Percentiles rank a stretch among this genome's conserved stretches.
phyloP scores from a whole-genome alignment of 2,329 filamentous ascomycete genomes.

The Botrytis paeoniae region DNA sequence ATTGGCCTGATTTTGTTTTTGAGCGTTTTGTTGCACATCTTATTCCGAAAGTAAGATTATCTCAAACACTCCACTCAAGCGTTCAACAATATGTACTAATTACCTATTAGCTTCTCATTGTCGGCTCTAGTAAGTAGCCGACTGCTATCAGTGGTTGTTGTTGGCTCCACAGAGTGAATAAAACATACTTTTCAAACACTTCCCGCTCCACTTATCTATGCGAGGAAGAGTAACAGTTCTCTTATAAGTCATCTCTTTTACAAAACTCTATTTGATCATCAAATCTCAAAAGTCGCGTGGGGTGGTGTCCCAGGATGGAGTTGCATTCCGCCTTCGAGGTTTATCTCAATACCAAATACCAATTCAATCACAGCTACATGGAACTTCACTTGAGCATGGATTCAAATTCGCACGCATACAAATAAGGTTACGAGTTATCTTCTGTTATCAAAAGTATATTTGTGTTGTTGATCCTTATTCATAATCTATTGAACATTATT shows the following conservation, averaged over 20 bases:
- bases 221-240: neutral
- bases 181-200: neutral
- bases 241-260: neutral
- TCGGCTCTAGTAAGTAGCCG: too few species aligned
- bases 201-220: neutral
- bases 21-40: slow-evolving; percentile 2
- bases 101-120: too few species aligned
- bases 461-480: neutral
- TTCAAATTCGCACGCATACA: neutral
- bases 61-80: neutral
- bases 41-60: neutral
- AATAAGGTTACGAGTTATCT: neutral
- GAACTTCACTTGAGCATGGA: neutral
- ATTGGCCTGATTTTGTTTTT: neutral
- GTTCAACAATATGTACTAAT: neutral
- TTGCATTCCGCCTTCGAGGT: neutral
- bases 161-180: neutral
- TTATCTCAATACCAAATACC: neutral
- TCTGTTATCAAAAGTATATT: neutral
- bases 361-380: neutral
- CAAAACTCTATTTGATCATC: neutral
- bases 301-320: neutral
- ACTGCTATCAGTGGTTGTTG: neutral
- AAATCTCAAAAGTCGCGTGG: neutral
- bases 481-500: fast-evolving